Conservation (phyloP, 108 stramenopile genomes). For the Skeletonema grethae region DNA sequence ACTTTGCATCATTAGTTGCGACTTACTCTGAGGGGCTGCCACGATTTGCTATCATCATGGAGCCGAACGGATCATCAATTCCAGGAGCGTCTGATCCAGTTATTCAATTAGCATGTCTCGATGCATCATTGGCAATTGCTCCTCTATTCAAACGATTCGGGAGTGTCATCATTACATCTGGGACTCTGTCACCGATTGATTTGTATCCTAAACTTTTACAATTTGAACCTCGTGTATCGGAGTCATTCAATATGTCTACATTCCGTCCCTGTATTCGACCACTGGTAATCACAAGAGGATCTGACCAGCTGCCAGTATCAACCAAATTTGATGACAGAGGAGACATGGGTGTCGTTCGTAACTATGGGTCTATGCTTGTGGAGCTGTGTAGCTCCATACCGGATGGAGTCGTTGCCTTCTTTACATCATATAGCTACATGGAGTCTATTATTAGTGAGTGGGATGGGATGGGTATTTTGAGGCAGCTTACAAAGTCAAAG, state of each 20-base stretch:
- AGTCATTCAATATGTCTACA: constrained; percentile 96
- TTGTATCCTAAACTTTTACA: constrained; percentile 98
- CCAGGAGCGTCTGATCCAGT: constrained; percentile 84
- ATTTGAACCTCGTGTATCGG: constrained; percentile 94
- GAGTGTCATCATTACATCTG: constrained; percentile 96
- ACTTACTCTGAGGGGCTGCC: constrained; percentile 95
- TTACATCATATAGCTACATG: constrained; percentile 99
- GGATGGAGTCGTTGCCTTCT: constrained; percentile 97
- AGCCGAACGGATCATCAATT: constrained; percentile 88
- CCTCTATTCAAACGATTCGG: constrained; percentile 97
- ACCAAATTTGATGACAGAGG: constrained; percentile 90
- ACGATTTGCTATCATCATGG: constrained; percentile 95
- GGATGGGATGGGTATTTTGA: constrained; percentile 93
- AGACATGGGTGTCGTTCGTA: constrained; percentile 91
- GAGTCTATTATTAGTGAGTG: constrained; percentile 93
- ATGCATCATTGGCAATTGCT: constrained; percentile 97
- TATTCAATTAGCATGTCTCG: constrained; percentile 95
- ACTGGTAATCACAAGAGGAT: constrained; percentile 94
- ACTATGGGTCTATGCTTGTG: constrained; percentile 92
- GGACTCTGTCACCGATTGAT: constrained; percentile 98
- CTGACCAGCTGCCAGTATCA: constrained; percentile 88
- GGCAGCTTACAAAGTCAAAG: constrained; percentile 91
- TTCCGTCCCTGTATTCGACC: constrained; percentile 98
- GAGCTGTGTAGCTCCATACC: constrained; percentile 91
- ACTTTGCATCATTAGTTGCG: constrained; percentile 94